Evolutionary conservation across 345 rosid genomes (phyloP).

Genomic region (Populus ilicifolia): DNA sequence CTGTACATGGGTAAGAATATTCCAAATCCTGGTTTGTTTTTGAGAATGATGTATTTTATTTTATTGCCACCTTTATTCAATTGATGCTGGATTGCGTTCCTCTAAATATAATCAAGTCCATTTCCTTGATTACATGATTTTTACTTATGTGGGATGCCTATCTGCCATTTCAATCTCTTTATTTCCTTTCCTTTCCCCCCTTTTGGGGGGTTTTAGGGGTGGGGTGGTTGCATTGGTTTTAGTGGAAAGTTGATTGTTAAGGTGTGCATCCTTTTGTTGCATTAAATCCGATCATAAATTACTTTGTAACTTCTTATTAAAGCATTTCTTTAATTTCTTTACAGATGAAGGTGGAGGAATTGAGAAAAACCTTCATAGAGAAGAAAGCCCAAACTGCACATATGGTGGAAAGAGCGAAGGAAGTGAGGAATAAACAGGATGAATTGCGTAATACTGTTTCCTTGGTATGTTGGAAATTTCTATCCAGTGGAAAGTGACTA

Average conservation of each 20-base stretch:
- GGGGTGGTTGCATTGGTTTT: too few relatives aligned
- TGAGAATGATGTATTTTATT: background rate
- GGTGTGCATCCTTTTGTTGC: background rate
- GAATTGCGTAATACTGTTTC: conserved; percentile 49
- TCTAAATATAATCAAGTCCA: background rate
- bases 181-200: too few relatives aligned
- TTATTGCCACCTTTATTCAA: background rate
- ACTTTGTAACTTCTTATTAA: background rate
- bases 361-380: conserved; percentile 47
- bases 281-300: background rate
- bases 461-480: conserved; percentile 43
- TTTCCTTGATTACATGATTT: background rate
- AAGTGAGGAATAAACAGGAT: conserved; percentile 65
- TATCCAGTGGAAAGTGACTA: too few relatives aligned
- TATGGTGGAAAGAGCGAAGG: conserved; percentile 63
- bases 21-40: background rate
- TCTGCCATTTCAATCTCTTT: too few relatives aligned
- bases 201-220: too few relatives aligned
- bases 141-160: too few relatives aligned
- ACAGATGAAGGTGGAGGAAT: conserved; percentile 55
- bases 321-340: conserved; percentile 6
- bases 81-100: background rate
- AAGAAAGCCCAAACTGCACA: conserved; percentile 68
- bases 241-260: background rate
- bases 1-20: too few relatives aligned